These are phyloP conservation scores for Ophiocytium majus DNA, from an alignment of 352 stramenopile species.

Conservation along the genomic window DNA sequence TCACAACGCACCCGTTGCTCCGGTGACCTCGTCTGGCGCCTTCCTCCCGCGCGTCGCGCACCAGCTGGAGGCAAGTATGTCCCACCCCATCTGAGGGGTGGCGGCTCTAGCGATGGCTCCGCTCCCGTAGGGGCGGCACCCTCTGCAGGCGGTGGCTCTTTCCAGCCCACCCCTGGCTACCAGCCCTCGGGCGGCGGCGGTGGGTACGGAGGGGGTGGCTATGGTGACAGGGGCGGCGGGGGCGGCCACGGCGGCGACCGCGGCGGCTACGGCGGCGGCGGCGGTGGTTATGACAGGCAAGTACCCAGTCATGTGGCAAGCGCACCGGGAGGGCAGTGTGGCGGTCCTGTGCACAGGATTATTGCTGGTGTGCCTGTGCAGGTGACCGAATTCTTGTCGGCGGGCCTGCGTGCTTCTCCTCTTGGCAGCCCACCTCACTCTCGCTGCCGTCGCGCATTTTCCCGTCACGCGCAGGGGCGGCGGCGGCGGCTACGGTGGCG, in stretches of 20 bases:
- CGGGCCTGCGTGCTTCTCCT: no score
- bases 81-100: constrained; percentile 53
- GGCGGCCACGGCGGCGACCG: constrained; percentile 56
- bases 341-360: no score
- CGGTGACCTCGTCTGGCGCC: no score
- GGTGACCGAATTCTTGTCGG: no score
- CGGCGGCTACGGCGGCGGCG: constrained; percentile 46
- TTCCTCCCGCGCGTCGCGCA: background rate
- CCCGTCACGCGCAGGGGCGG: constrained; percentile 26
- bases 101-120: constrained; percentile 29
- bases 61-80: constrained; percentile 46
- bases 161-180: background rate
- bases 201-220: constrained; percentile 56
- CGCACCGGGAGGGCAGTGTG: no score
- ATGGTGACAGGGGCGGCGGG: constrained; percentile 46
- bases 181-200: constrained; percentile 24
- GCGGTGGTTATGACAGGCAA: constrained; percentile 20
- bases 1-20: no score
- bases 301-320: no score
- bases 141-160: background rate
- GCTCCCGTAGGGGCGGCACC: background rate
- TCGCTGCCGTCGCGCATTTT: background rate
- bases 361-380: no score
- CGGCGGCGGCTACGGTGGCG: constrained; percentile 55
- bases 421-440: no score